These are phyloP conservation scores for Mycena polygramma DNA, from an alignment of 768 basidiomycete species.

Conservation along the genomic window DNA sequence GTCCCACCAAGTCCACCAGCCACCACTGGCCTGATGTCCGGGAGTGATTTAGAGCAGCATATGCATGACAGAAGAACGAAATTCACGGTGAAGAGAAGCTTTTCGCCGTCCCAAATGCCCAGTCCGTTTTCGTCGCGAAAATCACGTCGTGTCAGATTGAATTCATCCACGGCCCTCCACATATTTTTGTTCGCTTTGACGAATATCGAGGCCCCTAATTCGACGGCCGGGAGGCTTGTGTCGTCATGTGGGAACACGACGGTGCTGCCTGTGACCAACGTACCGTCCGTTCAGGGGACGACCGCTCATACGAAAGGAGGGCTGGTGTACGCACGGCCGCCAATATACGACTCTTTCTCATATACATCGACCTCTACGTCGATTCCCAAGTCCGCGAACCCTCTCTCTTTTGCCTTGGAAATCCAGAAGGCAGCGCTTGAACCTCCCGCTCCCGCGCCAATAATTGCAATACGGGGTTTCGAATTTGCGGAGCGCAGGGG, in stretches of 20 bases:
- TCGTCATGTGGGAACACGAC: constrained; percentile 40
- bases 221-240: constrained; percentile 69
- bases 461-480: constrained; percentile 79
- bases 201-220: constrained; percentile 92
- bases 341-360: constrained; percentile 81
- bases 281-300: neutral
- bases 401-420: constrained; percentile 74
- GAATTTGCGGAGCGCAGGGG: constrained; percentile 35
- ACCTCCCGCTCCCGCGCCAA: constrained; percentile 93
- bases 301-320: neutral
- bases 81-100: constrained; percentile 75
- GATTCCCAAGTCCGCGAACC: constrained; percentile 60
- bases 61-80: neutral
- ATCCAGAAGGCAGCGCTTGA: constrained; percentile 90
- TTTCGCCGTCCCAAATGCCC: constrained; percentile 88
- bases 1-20: constrained; percentile 76
- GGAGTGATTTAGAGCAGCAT: neutral
- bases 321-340: constrained; percentile 78
- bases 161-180: constrained; percentile 84
- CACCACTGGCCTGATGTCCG: constrained; percentile 38
- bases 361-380: constrained; percentile 88
- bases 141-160: constrained; percentile 71
- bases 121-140: constrained; percentile 65
- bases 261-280: constrained; percentile 23
- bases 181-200: constrained; percentile 78